Evolutionary conservation across 495 filamentous ascomycete species (phyloP), one percentile per base, ranked within the genome.

Genomic region (Aspergillus saccharolyticus): DNA sequence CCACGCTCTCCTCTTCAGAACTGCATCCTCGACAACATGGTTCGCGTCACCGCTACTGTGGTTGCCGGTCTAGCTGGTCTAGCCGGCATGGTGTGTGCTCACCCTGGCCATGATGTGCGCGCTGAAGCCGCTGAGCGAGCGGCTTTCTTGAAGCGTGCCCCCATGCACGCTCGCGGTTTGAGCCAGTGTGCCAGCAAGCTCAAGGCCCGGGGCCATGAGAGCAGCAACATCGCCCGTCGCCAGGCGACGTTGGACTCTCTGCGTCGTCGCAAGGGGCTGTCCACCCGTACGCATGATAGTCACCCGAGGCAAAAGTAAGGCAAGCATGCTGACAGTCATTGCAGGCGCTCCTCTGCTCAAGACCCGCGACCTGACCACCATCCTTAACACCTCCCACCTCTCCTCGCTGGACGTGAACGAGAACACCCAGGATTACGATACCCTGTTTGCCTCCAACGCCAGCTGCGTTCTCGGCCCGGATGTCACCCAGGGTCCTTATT

Each of bases 401-500:
- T 49, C 48, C 52, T 57, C 56, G 21, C 22, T 57, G 46, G 56
- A 58, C 49, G 53, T 48, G n/a, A 52, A 21, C 52, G 53, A 56
- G 24, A 61, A 58, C 50, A 18, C 45, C 55, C 67, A 74, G 17
- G 75, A 74, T 0, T 66, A 80, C 28, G 79, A 76, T 10, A 66
- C 77, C 19, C 70, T 85, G 9, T 85, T 85, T 61, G 64, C 74
- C 22, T 79, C 80, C 28, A 73, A 76, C 52, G 75, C 75, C 5
- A 78, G 79, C n/a, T 84, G 80, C 60, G 77, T 84, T 39, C 71
- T 84, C 25, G 80, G 72, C 54, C 79, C 79, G 2, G 75, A 78
- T 59, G 80, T 81, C 22, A 83, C 81, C 44, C 74, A 83, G 65
- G 82, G 82, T 16, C 80, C 80, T 44, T 81, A 83, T 67, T 83